phyloP scores from a whole-genome alignment of 139 green algal species.

The Zygnema cylindricum region DNA sequence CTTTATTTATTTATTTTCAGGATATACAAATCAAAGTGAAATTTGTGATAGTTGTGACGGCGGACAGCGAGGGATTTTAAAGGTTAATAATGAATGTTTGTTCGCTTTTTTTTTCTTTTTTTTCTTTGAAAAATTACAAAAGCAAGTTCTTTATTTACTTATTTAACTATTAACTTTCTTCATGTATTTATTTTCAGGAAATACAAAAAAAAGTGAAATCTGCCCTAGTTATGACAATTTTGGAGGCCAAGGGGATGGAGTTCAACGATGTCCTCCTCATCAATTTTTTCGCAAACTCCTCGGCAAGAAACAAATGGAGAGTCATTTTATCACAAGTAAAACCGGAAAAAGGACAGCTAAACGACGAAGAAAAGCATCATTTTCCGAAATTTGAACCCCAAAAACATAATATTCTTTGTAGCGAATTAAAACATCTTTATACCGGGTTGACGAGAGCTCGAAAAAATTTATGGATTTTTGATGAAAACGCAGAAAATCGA shows the following conservation, averaged over 20 bases:
- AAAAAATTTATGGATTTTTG: constrained; percentile 64
- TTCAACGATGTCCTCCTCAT: constrained; percentile 74
- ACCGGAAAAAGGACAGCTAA: background rate
- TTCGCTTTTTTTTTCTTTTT: no score
- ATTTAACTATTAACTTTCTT: no score
- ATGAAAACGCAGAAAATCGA: background rate
- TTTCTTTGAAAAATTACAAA: no score
- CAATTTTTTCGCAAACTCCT: constrained; percentile 75
- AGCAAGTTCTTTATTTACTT: no score
- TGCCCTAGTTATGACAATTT: constrained; percentile 74
- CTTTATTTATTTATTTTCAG: no score
- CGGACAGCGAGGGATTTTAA: no score
- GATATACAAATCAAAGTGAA: no score
- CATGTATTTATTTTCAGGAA: no score
- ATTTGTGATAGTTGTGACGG: no score
- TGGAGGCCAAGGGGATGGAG: constrained; percentile 75
- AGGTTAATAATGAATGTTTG: no score
- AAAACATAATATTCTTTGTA: constrained; percentile 67
- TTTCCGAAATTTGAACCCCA: constrained; percentile 36
- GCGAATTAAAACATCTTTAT: constrained; percentile 82
- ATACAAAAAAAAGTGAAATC: background rate
- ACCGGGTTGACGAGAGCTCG: constrained; percentile 77
- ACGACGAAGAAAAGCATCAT: no score
- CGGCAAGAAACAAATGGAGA: constrained; percentile 67
- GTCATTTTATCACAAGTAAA: constrained; percentile 61